A percentile compares a stretch with the other conserved stretches of the same genome.
phyloP scores from a whole-genome alignment of 192 early-diverging fungal species.

The Jimgerdemannia flammicorona region DNA sequence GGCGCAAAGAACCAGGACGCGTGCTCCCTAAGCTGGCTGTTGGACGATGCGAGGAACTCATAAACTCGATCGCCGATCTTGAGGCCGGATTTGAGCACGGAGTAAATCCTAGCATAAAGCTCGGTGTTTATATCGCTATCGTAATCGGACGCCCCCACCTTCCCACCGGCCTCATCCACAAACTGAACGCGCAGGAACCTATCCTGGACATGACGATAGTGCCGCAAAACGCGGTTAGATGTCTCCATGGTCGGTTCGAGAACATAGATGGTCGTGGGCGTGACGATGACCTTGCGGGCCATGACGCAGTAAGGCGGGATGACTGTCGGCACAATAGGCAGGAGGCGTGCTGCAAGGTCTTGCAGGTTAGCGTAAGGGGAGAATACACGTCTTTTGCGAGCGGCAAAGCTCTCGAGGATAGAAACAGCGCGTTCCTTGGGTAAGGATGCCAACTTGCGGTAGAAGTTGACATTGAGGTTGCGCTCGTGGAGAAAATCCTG shows the following conservation, averaged over 20 bases:
- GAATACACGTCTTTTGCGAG: slow-evolving; percentile 30
- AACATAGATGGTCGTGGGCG: slow-evolving; percentile 62
- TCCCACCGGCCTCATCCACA: slow-evolving; percentile 52
- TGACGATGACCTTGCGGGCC: slow-evolving; percentile 55
- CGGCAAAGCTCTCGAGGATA: slow-evolving; percentile 31
- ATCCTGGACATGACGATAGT: slow-evolving; percentile 42
- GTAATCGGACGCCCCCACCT: slow-evolving; percentile 19
- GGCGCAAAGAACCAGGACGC: slow-evolving; percentile 73
- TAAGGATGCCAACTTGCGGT: slow-evolving; percentile 1
- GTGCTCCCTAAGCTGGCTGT: slow-evolving; percentile 58
- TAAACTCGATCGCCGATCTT: slow-evolving; percentile 49
- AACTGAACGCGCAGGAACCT: slow-evolving; percentile 71
- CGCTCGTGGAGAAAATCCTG: slow-evolving; percentile 37
- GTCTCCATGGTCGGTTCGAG: slow-evolving; percentile 61
- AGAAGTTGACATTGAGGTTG: slow-evolving; percentile 37
- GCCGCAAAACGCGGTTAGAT: slow-evolving; percentile 67
- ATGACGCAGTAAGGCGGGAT: slow-evolving; percentile 43
- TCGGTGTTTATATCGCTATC: slow-evolving; percentile 10
- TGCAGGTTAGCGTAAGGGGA: slow-evolving; percentile 25
- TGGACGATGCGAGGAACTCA: slow-evolving; percentile 61
- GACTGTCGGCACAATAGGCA: slow-evolving; percentile 10
- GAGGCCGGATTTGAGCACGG: slow-evolving; percentile 44
- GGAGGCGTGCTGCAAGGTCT: slow-evolving; percentile 14
- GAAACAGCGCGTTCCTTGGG: not conserved
- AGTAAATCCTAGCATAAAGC: slow-evolving; percentile 49